Evolutionary conservation across 2,329 filamentous ascomycete species (phyloP).

Genomic region (Fusarium sp.): DNA sequence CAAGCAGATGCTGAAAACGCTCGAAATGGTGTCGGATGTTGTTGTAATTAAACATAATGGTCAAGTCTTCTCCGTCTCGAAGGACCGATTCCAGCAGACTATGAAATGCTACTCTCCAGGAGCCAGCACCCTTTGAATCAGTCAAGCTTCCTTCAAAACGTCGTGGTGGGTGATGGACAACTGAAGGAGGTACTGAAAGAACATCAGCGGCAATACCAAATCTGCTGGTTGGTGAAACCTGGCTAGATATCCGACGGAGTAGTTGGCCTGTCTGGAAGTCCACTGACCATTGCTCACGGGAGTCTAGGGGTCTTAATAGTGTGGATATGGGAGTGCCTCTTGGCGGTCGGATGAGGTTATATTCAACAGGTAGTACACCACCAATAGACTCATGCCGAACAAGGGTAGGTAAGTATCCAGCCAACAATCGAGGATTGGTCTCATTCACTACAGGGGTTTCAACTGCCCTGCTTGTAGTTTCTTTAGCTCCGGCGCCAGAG

Average conservation of each 20-base stretch:
- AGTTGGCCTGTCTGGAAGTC: constrained; percentile 60
- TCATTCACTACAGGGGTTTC: neutral
- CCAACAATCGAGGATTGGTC: constrained; percentile 29
- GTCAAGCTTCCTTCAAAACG: constrained; percentile 39
- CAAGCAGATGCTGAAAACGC: constrained; percentile 59
- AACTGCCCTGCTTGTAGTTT: neutral
- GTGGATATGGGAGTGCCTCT: constrained; percentile 51
- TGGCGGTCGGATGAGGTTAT: constrained; percentile 54
- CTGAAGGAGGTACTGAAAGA: constrained; percentile 34
- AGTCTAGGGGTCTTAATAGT: constrained; percentile 47
- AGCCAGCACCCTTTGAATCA: constrained; percentile 43
- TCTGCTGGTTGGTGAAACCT: constrained; percentile 56
- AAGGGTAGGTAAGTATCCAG: constrained; percentile 52
- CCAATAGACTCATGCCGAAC: constrained; percentile 49
- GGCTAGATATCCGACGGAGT: constrained; percentile 53
- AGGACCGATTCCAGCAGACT: constrained; percentile 64
- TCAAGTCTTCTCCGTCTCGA: constrained; percentile 68
- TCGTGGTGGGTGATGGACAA: constrained; percentile 11
- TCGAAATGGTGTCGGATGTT: constrained; percentile 62
- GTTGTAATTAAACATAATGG: constrained; percentile 66
- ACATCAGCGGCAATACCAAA: constrained; percentile 54
- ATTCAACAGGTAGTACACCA: constrained; percentile 48
- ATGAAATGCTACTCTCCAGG: constrained; percentile 67
- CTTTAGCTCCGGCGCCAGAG: neutral
- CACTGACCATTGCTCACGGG: constrained; percentile 48